Evolutionary conservation across 805 yeast species (phyloP).

Genomic region (Schwanniomyces yamadae): DNA sequence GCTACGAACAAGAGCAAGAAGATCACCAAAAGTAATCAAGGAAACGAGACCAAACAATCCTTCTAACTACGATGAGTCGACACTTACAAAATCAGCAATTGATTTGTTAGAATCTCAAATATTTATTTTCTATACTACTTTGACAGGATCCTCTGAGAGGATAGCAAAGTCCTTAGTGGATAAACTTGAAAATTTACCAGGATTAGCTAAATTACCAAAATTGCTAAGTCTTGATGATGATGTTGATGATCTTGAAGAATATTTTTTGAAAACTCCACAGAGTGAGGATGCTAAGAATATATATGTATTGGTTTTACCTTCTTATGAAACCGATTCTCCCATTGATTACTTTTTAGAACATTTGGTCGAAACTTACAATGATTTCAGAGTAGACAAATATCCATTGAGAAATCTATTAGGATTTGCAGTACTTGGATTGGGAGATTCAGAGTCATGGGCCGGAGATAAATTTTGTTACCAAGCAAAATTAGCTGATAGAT

Average conservation of each 20-base stretch:
- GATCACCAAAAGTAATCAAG: slow-evolving; percentile 43
- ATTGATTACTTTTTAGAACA: slow-evolving; percentile 83
- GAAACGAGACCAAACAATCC: slow-evolving; percentile 27
- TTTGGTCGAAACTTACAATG: slow-evolving; percentile 75
- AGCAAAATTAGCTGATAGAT: slow-evolving; percentile 69
- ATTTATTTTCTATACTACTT: slow-evolving; percentile 74
- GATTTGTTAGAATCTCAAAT: slow-evolving; percentile 54
- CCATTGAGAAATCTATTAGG: slow-evolving; percentile 73
- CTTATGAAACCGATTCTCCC: slow-evolving; percentile 91
- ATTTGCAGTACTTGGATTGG: slow-evolving; percentile 82
- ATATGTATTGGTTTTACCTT: slow-evolving; percentile 77
- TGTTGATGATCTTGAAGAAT: slow-evolving; percentile 79
- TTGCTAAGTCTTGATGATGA: slow-evolving; percentile 75
- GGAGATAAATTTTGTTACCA: slow-evolving; percentile 84
- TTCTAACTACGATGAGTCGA: slow-evolving; percentile 28
- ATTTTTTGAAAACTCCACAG: slow-evolving; percentile 64
- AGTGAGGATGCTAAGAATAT: slow-evolving; percentile 30
- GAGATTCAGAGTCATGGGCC: slow-evolving; percentile 81
- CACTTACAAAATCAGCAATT: slow-evolving; percentile 39
- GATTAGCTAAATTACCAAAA: slow-evolving; percentile 42
- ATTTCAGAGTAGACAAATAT: slow-evolving; percentile 80
- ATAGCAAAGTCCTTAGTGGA: slow-evolving; percentile 56
- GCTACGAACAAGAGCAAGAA: slow-evolving; percentile 23
- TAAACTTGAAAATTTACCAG: slow-evolving; percentile 27
- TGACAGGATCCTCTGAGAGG: slow-evolving; percentile 79